Evolutionary conservation across 2,329 filamentous ascomycete species (phyloP).

Genomic region (Talaromyces verruculosus): DNA sequence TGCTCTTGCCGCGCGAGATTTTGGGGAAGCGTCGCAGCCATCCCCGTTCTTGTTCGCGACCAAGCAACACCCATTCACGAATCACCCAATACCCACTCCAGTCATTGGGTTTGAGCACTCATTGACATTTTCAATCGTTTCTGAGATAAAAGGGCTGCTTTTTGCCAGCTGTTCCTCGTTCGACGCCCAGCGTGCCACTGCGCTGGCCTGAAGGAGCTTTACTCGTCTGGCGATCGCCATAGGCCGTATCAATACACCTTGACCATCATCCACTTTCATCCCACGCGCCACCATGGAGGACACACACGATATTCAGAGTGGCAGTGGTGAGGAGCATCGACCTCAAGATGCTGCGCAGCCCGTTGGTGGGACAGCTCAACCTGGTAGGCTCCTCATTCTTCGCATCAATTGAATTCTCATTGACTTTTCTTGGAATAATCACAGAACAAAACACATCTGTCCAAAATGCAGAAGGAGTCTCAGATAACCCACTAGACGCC

Average conservation of each 20-base stretch:
- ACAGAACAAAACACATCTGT: conserved; percentile 35
- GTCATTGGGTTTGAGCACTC: conserved; percentile 10
- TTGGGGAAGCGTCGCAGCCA: conserved; percentile 23
- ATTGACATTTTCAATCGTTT: not conserved
- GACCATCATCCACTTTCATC: conserved; percentile 30
- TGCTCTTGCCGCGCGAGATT: conserved; percentile 25
- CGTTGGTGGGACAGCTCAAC: conserved; percentile 29
- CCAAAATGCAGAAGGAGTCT: conserved; percentile 36
- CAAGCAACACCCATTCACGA: conserved; percentile 12
- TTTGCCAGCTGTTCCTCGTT: not conserved
- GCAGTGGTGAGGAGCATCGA: conserved; percentile 33
- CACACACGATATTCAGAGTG: conserved; percentile 29
- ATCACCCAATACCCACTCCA: conserved; percentile 18
- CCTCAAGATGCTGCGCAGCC: conserved; percentile 30
- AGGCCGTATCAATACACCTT: conserved; percentile 33
- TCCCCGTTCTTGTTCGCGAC: conserved; percentile 23
- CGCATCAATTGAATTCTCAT: conserved; percentile 14
- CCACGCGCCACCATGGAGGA: conserved; percentile 40
- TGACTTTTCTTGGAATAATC: conserved; percentile 26
- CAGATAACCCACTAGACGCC: conserved; percentile 69
- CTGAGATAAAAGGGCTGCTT: not conserved
- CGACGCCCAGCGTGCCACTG: conserved; percentile 19
- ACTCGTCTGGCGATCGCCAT: conserved; percentile 29
- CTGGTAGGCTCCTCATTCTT: conserved; percentile 29
- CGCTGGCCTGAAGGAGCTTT: conserved; percentile 19